These are phyloP conservation scores for Serendipita vermifera DNA, from an alignment of 768 basidiomycete genomes.

Conservation along the genomic window DNA sequence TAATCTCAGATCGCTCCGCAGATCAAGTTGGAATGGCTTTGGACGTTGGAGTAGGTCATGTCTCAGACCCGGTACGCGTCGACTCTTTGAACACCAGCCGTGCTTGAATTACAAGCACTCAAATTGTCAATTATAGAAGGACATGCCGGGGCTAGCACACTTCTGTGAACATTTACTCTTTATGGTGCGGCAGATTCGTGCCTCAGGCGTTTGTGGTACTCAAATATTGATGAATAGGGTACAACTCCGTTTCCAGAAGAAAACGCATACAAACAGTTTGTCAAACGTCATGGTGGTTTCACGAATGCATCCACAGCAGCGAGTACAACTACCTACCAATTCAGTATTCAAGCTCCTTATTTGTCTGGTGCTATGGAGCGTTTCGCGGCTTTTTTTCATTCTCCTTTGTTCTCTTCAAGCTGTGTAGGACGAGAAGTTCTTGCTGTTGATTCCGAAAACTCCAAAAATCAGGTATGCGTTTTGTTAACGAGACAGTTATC, in stretches of 20 bases:
- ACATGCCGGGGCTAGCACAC: conserved; percentile 87
- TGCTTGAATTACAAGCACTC: not conserved
- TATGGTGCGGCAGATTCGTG: conserved; percentile 37
- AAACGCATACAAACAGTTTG: conserved; percentile 62
- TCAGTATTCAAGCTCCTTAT: conserved; percentile 51
- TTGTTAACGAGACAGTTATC: not conserved
- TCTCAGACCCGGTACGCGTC: conserved; percentile 25
- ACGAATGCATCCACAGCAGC: conserved; percentile 92
- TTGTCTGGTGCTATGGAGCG: conserved; percentile 28
- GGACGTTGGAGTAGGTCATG: conserved; percentile 32
- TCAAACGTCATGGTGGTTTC: conserved; percentile 41
- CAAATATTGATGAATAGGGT: conserved; percentile 33
- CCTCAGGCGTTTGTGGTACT: too few species aligned
- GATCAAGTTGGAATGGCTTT: conserved; percentile 32
- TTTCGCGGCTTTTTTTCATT: conserved; percentile 32
- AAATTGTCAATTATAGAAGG: conserved; percentile 34
- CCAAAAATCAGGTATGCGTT: conserved; percentile 26
- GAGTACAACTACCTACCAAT: conserved; percentile 82
- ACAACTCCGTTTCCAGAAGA: conserved; percentile 77
- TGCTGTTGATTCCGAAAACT: conserved; percentile 36
- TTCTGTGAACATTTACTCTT: conserved; percentile 95
- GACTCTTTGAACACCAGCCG: not conserved
- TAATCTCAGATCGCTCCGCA: conserved; percentile 19
- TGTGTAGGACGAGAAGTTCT: conserved; percentile 30
- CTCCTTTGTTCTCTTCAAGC: conserved; percentile 28